Base-by-base conservation (phyloP, 139 green algal genomes). In the Chlorella sp. region DNA sequence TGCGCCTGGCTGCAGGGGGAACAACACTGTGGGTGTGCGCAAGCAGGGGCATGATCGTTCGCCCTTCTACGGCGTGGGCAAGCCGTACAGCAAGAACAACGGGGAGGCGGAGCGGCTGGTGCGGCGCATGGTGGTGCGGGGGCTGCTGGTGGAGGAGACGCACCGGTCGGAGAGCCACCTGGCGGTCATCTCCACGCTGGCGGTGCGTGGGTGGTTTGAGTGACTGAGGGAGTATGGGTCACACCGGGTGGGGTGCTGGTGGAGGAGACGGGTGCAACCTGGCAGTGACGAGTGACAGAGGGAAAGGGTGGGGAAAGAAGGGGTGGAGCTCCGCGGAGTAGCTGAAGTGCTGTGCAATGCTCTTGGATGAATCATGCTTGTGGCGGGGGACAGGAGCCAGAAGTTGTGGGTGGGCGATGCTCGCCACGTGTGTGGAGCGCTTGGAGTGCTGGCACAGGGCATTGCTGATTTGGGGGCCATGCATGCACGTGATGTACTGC, bases 121-220 rank as follows among this genome's bases (percentile, higher is more conserved):
- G 86, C 92, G 93, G 15, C 86, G 88, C 61, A 85, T 96, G 92
- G 90, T 95, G 80, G 86, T 95, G 53, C 64, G 87, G 24, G 73
- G 85, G 19, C 32, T 96, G 36, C 79, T 96, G 60, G 15, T 71
- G 18, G 94, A 96, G 92, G 91, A 94, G 30, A 95, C 94, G 34
- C 78, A 81, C 34, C 87, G 95, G 4, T 40, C 80, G 0, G 88
- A 91, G n/a, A 80, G 42, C 78, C 88, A 91, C 78, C 40, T 91
- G 80, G 88, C 88, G 1, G 88, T 91, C 24, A 53, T 91, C 37
- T 80, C 88, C 69, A 91, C 88, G 0, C 88, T 91, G 36, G 78
- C 86, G 77, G 76, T 81, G 76, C 4, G 75, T 5, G 32, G 24
- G 34, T 15, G 61, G 32, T 12, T 53, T 42, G 84, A 7, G 84